Percentiles rank a stretch among this genome's conserved stretches.
phyloP scores from a whole-genome alignment of 1,284 basidiomycete genomes.

The Ustilago crameri region DNA sequence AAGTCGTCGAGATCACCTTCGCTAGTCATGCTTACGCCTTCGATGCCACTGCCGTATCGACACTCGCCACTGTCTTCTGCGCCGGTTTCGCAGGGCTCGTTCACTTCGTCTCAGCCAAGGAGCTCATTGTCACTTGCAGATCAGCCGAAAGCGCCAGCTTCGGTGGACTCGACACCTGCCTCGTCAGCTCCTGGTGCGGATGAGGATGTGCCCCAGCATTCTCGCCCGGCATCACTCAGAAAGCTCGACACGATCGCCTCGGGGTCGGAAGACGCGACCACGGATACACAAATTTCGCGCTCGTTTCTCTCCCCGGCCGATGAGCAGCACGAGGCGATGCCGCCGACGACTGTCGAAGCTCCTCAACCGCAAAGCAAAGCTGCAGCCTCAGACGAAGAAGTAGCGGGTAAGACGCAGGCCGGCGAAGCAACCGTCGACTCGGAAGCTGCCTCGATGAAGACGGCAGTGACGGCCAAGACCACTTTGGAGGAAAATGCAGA shows the following conservation, averaged over 20 bases:
- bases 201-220: not conserved
- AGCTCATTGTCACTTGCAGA: conserved; percentile 10
- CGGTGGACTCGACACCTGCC: conserved; percentile 12
- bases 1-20: conserved; percentile 16
- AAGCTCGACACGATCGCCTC: conserved; percentile 1
- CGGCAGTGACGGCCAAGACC: not conserved
- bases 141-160: not conserved
- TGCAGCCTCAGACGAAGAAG: not conserved
- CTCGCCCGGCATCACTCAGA: not conserved
- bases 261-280: not conserved
- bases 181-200: conserved; percentile 12
- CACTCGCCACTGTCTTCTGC: conserved; percentile 15
- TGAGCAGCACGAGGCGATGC: not conserved
- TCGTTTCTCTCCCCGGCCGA: not conserved
- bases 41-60: conserved; percentile 31
- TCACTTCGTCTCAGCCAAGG: conserved; percentile 10
- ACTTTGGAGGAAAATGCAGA: not conserved
- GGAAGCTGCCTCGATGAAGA: too few species aligned
- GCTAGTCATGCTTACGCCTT: conserved; percentile 9
- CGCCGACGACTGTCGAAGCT: not conserved
- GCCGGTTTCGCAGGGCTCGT: conserved; percentile 4
- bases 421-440: not conserved
- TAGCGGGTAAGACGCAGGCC: not conserved
- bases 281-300: not conserved
- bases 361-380: too few species aligned